Evolutionary conservation across 2,329 filamentous ascomycete genomes (phyloP).

Genomic region (Xenosphaeropsis pyriputrescens): DNA sequence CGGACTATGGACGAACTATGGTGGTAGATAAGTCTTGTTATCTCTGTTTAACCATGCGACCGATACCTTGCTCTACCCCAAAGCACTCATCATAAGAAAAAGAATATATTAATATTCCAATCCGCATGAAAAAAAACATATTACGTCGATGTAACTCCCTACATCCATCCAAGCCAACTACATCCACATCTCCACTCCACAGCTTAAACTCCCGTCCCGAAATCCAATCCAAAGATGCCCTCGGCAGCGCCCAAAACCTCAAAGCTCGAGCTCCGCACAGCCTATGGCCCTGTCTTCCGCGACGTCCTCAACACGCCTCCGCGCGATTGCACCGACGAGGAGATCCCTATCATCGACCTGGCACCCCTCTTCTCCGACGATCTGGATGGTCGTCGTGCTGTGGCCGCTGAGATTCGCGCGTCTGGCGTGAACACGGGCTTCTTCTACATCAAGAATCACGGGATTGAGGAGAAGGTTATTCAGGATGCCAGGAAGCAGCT

Average conservation of each 20-base stretch:
- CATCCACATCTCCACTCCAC: no score
- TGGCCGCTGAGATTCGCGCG: slow-evolving; percentile 22
- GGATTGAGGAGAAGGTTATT: slow-evolving; percentile 20
- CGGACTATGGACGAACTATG: no score
- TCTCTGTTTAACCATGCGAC: no score
- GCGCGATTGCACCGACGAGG: slow-evolving; percentile 22
- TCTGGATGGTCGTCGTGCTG: slow-evolving; percentile 19
- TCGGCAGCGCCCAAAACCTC: slow-evolving; percentile 12
- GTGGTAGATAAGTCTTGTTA: no score
- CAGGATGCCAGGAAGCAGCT: slow-evolving; percentile 14
- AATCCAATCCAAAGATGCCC: no score
- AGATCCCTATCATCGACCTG: slow-evolving; percentile 32
- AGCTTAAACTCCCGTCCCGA: no score
- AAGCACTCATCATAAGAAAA: no score
- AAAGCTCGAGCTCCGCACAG: slow-evolving; percentile 27
- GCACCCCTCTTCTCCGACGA: slow-evolving; percentile 19
- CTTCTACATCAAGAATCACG: slow-evolving; percentile 31
- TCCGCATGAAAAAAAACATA: no score
- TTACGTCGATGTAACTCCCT: no score
- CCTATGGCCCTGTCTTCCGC: slow-evolving; percentile 27
- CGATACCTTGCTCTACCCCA: no score
- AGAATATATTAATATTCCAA: no score
- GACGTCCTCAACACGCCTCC: slow-evolving; percentile 25
- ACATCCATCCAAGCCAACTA: no score
- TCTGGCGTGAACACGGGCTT: slow-evolving; percentile 29